phyloP scores from a whole-genome alignment of 2,329 filamentous ascomycete species.

The Ophiostoma ulmi region DNA sequence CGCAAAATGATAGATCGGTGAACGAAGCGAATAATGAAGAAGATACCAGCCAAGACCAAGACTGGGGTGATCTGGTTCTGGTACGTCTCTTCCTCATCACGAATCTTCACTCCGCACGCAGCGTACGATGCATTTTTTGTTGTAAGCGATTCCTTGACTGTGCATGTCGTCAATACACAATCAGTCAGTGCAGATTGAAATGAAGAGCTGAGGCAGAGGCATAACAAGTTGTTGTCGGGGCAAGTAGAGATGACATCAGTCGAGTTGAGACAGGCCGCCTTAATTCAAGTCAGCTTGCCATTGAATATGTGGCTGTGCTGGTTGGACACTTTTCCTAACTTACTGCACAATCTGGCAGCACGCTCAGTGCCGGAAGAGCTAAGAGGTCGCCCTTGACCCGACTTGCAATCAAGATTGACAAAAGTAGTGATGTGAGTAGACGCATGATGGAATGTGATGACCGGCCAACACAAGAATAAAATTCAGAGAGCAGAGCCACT shows the following conservation, averaged over 20 bases:
- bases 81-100: conserved; percentile 31
- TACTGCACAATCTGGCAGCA: conserved; percentile 3
- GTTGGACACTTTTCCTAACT: background rate
- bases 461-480: background rate
- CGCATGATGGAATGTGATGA: background rate
- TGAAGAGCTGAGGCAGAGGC: conserved; percentile 17
- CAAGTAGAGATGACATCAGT: background rate
- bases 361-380: background rate
- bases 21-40: conserved; percentile 38
- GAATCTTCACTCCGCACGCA: conserved; percentile 30
- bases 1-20: conserved; percentile 34
- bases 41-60: conserved; percentile 35
- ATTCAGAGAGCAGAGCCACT: background rate
- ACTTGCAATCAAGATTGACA: background rate
- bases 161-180: conserved; percentile 16
- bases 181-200: conserved; percentile 5
- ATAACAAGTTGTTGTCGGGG: conserved; percentile 3
- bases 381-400: background rate
- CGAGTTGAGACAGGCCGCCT: conserved; percentile 6
- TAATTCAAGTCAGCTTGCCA: background rate
- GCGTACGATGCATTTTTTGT: conserved; percentile 31
- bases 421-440: background rate
- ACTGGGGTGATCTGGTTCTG: conserved; percentile 33
- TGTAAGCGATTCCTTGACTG: conserved; percentile 15
- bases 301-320: background rate